Percentiles rank a stretch among this genome's conserved stretches.
phyloP scores from a whole-genome alignment of 2,329 filamentous ascomycete genomes.

The Metarhizium brunneum region DNA sequence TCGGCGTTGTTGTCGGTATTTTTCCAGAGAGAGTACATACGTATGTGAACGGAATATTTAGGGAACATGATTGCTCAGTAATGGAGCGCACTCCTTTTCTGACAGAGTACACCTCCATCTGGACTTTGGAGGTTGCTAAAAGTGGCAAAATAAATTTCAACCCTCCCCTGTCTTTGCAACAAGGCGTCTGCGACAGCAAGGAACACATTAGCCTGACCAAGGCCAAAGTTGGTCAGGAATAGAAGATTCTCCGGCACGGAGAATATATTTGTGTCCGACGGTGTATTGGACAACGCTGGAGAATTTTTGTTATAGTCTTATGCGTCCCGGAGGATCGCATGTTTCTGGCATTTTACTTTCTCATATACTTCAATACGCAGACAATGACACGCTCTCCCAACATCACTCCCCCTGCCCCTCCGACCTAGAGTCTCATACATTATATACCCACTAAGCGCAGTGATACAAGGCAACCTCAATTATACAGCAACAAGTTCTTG shows the following conservation, averaged over 20 bases:
- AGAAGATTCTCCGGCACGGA: slow-evolving; percentile 18
- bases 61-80: too few species aligned
- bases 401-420: too few species aligned
- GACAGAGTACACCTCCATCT: too few species aligned
- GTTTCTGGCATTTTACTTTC: too few species aligned
- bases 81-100: too few species aligned
- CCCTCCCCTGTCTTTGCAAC: slow-evolving; percentile 19
- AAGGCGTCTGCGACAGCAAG: slow-evolving; percentile 33
- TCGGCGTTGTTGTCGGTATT: neutral
- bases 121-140: slow-evolving; percentile 12
- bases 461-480: neutral
- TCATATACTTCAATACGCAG: too few species aligned
- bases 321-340: too few species aligned
- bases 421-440: too few species aligned
- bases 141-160: slow-evolving; percentile 35
- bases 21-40: too few species aligned
- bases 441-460: too few species aligned
- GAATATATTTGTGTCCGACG: neutral
- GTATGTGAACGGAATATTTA: too few species aligned
- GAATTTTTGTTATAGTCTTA: neutral
- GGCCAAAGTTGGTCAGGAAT: slow-evolving; percentile 35
- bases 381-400: too few species aligned
- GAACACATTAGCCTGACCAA: slow-evolving; percentile 36
- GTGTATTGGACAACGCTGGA: neutral
- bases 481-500: neutral